Evolutionary conservation across 2,329 filamentous ascomycete genomes (phyloP).

Genomic region (Neonectria punicea): DNA sequence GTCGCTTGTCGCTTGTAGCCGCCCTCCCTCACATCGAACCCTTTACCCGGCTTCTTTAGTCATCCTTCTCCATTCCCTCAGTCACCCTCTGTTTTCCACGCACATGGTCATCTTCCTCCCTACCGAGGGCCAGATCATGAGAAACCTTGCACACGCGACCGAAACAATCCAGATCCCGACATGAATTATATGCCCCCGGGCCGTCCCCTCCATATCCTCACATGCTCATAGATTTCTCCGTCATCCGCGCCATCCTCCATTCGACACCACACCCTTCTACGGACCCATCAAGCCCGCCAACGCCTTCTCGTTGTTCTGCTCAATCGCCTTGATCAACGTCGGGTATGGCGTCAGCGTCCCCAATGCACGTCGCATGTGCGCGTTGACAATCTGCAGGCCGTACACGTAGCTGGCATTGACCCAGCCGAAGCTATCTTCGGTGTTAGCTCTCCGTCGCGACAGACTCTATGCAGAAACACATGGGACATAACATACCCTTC

Average conservation of each 20-base stretch:
- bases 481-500: conserved; percentile 74
- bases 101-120: neutral
- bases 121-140: neutral
- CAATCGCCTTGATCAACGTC: conserved; percentile 77
- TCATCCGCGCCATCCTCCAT: neutral
- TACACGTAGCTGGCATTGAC: conserved; percentile 98
- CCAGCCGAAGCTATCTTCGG: conserved; percentile 84
- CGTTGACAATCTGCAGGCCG: conserved; percentile 86
- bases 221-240: neutral
- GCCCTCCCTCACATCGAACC: neutral
- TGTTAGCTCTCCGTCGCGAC: conserved; percentile 41
- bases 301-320: conserved; percentile 64
- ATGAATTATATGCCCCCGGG: neutral
- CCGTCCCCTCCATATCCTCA: neutral
- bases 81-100: neutral
- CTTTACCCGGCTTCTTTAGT: conserved; percentile 1
- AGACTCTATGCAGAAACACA: neutral
- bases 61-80: neutral
- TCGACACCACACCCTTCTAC: conserved; percentile 24
- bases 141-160: neutral
- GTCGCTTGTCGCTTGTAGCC: neutral
- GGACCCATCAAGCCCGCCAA: conserved; percentile 54
- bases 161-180: neutral
- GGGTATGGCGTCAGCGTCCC: conserved; percentile 90
- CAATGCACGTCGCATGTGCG: conserved; percentile 88